These are phyloP conservation scores for Chlorella sp. DNA, from an alignment of 139 green algal genomes.

Conservation along the genomic window DNA sequence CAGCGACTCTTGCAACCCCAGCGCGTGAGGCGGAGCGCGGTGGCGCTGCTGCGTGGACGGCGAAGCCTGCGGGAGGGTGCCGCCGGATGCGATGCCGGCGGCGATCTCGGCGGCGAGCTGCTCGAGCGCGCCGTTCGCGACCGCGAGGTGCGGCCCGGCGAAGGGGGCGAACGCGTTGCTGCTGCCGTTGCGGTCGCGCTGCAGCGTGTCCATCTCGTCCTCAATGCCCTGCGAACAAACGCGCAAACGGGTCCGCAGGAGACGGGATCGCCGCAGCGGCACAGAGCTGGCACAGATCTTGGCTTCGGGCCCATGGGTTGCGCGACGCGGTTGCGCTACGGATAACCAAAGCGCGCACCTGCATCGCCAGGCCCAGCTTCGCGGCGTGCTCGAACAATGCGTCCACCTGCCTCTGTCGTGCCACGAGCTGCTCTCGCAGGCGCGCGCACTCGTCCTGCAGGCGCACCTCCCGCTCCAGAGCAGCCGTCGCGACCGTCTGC, in stretches of 20 bases:
- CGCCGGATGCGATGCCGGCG: too few species aligned
- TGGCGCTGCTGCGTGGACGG: too few species aligned
- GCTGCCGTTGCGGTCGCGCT: too few species aligned
- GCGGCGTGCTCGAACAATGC: background rate
- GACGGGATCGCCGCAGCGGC: too few species aligned
- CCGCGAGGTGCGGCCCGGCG: too few species aligned
- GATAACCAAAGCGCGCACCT: background rate
- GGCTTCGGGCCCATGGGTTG: background rate
- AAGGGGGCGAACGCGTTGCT: too few species aligned
- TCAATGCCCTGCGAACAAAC: background rate
- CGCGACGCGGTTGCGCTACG: background rate
- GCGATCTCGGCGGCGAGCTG: too few species aligned
- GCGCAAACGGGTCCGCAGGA: too few species aligned
- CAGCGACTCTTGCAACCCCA: too few species aligned
- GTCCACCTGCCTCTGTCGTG: background rate
- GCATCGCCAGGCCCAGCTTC: background rate
- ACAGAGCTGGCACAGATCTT: background rate
- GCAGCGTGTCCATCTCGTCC: background rate
- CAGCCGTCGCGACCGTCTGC: background rate
- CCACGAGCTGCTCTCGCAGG: background rate
- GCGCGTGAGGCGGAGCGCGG: too few species aligned
- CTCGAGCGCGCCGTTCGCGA: too few species aligned
- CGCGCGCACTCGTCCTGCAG: background rate
- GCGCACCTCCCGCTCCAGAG: background rate
- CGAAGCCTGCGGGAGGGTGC: too few species aligned